Conservation (phyloP, 495 filamentous ascomycete species). For the Penicillium nucicola region DNA sequence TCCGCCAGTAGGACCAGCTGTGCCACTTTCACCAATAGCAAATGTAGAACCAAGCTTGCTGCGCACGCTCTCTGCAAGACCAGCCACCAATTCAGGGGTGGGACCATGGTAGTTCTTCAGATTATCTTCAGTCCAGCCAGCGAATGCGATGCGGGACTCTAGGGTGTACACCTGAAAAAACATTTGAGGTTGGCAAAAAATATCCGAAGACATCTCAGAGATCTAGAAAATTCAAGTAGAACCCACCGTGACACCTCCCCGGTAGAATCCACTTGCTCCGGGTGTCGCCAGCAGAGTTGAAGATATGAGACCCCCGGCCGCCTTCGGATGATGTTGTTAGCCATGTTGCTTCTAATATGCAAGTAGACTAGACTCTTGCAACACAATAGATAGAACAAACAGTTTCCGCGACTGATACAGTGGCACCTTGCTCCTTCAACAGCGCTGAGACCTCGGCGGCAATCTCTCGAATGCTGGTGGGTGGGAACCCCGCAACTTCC, state of each 20-base stretch:
- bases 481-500: constrained; percentile 10
- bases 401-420: constrained; percentile 58
- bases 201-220: no score
- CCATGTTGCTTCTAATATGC: not conserved
- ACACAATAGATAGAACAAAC: constrained; percentile 28
- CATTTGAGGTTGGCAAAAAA: constrained; percentile 2
- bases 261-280: constrained; percentile 54
- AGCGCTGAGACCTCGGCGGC: constrained; percentile 48
- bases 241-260: constrained; percentile 52
- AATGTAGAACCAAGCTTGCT: constrained; percentile 51
- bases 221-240: no score
- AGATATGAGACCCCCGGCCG: constrained; percentile 60
- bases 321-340: constrained; percentile 28
- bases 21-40: constrained; percentile 57
- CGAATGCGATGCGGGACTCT: constrained; percentile 55
- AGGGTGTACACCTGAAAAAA: constrained; percentile 53
- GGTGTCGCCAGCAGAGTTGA: constrained; percentile 52
- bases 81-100: constrained; percentile 52
- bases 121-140: constrained; percentile 56
- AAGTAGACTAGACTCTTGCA: not conserved
- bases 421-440: constrained; percentile 51
- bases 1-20: constrained; percentile 59
- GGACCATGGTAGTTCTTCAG: constrained; percentile 52
- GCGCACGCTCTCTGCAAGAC: constrained; percentile 53
- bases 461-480: constrained; percentile 45